Evolutionary conservation across 1,284 basidiomycete species (phyloP).

Genomic region (Cryptococcus sp.): DNA sequence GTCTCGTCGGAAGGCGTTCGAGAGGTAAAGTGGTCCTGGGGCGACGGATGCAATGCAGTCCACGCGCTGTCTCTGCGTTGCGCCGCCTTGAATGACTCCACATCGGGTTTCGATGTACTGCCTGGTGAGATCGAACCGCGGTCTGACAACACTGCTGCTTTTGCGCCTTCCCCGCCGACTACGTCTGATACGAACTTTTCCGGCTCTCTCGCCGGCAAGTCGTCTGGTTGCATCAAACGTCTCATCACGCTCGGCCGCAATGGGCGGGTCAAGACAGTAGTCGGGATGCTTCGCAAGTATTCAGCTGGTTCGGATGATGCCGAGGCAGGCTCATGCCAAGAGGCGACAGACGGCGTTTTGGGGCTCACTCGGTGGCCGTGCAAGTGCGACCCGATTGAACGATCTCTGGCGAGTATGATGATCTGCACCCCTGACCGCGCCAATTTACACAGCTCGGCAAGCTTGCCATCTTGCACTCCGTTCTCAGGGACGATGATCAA

Average conservation of each 20-base stretch:
- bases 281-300: constrained; percentile 11
- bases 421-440: constrained; percentile 28
- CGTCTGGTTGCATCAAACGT: constrained; percentile 10
- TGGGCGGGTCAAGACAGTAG: constrained; percentile 10
- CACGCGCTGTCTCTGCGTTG: neutral
- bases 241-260: constrained; percentile 39
- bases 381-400: neutral
- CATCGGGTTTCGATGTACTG: neutral
- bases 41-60: neutral
- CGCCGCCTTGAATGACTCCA: neutral
- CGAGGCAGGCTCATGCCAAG: too few species aligned
- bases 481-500: constrained; percentile 32
- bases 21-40: neutral
- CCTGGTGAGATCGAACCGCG: neutral
- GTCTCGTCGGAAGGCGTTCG: too few species aligned
- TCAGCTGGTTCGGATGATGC: neutral
- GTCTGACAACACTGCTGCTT: neutral
- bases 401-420: constrained; percentile 23
- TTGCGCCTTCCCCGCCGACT: constrained; percentile 12
- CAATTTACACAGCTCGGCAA: constrained; percentile 18
- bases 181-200: constrained; percentile 20
- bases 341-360: neutral
- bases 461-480: constrained; percentile 4
- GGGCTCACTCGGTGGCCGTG: neutral
- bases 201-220: neutral